Conservation (phyloP, 306 rosid genomes). For the Castanea mollissima region DNA sequence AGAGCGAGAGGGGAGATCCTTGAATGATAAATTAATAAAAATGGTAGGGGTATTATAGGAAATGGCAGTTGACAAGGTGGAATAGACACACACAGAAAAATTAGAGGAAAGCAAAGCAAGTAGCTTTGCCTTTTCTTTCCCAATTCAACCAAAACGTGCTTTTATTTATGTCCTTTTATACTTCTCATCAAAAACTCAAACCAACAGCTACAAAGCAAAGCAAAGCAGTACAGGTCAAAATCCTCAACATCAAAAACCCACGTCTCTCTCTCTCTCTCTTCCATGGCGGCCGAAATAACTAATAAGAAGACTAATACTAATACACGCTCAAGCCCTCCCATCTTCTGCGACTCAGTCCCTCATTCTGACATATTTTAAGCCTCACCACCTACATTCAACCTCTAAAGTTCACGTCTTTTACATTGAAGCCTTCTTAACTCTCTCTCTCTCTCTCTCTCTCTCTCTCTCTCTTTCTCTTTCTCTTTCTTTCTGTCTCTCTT, state of each 20-base stretch:
- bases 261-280: constrained; percentile 1
- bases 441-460: constrained; percentile 4
- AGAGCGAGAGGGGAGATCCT: no score
- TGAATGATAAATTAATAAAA: constrained; percentile 8
- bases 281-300: constrained; percentile 55
- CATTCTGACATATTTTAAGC: constrained; percentile 28
- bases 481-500: constrained; percentile 29
- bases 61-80: not conserved
- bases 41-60: constrained; percentile 6
- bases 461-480: not conserved
- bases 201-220: constrained; percentile 14
- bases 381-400: not conserved
- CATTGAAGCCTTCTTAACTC: not conserved
- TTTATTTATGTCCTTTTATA: constrained; percentile 36
- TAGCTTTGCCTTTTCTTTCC: constrained; percentile 4
- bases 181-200: constrained; percentile 28
- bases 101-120: not conserved
- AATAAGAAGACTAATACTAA: constrained; percentile 16
- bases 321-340: not conserved
- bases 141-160: constrained; percentile 44
- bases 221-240: constrained; percentile 47
- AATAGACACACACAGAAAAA: no score
- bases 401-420: not conserved
- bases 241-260: constrained; percentile 6
- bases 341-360: constrained; percentile 20